Evolutionary conservation across 2,329 filamentous ascomycete species (phyloP), one percentile per base, ranked within the genome.

Genomic region (Cercospora sp.): DNA sequence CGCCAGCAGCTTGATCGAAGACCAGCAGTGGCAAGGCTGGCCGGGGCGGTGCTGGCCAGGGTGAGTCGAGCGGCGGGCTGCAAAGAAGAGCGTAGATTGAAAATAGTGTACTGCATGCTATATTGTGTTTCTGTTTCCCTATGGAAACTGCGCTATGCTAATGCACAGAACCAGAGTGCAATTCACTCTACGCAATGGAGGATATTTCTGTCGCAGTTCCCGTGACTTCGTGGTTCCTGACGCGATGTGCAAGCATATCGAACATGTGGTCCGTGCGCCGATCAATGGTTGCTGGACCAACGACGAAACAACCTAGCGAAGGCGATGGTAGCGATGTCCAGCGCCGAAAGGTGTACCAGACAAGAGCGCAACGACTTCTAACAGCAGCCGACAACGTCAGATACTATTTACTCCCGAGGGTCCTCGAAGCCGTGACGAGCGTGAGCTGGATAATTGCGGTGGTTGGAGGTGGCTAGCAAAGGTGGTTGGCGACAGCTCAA

Each of bases 241-340:
- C 36, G 18, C 13, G n/a, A 40, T 28, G 26, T 62, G 40, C 18
- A 64, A 48, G 31, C 51, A 45, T 40, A 36, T 58, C 48, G 55
- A 65, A 65, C 63, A 13, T 6, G 33, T 60, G 57, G 63, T 40
- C 63, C 63, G 58, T 53, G 63, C 63, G 57, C 31, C 26, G 20
- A 26, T 61, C 33, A 26, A 61, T 45, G n/a, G 59, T 61, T 48
- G 59, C 59, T 36, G 30, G 36, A 12, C 36, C 58, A 60, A 60
- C 58, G 26, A 26, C 58, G 30, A 31, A 60, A 31, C 31, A 42
- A 61, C 13, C 36, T 16, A 30, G 40, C 20, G 59, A 42, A 20
- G n/a, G 28, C 23, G 36, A 28, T n/a, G 58, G 36, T 61, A 61
- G 53, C 53, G 53, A 58, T 31, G n/a, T 31, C 23, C 26, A 28